Evolutionary conservation across 805 yeast species (phyloP), one percentile per base, ranked within the genome.

Genomic region (Cephaloascus fragrans): DNA sequence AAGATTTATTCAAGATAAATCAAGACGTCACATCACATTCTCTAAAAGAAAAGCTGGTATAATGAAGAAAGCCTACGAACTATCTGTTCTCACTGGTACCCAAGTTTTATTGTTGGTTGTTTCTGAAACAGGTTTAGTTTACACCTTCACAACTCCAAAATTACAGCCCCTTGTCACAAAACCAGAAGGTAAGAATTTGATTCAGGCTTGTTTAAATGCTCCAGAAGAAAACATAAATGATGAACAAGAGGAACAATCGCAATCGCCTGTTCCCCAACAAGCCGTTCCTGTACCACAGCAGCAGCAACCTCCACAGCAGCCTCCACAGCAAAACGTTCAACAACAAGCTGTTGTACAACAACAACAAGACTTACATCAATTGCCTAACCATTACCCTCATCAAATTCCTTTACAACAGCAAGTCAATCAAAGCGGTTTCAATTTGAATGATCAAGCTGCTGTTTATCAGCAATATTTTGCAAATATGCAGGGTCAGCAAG

Each of bases 51-150:
- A 90, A 65, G 97, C 96, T 35, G 98, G 98, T 51, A 90, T 93
- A 55, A 93, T 93, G 98, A 93, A 93, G 68, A 93, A 93, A 68
- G 98, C 98, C n/a, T 93, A 90, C 64, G 98, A 93, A 61, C 73
- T 93, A 47, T 83, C 95, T 17, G 97, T 93, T 39, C 73, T 93
- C 51, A 93, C 98, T 12, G 98, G 98, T 41, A 93, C 98, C 26
- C 98, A 93, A 63, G 97, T 93, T 20, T 73, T 93, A 47, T 69
- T 93, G 43, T 75, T 93, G 50, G 98, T 93, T 41, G 98, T 93
- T 23, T 83, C 95, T 39, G 98, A 93, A 62, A 93, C 98, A n/a
- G 98, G 98, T 14, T 77, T 93, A 45, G 98, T 93, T 40, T 93
- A 93, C 64, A 93, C 98, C 17, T 93, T 93, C 61, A 90, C 97